Percentiles rank a stretch among this genome's conserved stretches.
phyloP scores from a whole-genome alignment of 2,329 filamentous ascomycete genomes.

The Penicillium sp. region DNA sequence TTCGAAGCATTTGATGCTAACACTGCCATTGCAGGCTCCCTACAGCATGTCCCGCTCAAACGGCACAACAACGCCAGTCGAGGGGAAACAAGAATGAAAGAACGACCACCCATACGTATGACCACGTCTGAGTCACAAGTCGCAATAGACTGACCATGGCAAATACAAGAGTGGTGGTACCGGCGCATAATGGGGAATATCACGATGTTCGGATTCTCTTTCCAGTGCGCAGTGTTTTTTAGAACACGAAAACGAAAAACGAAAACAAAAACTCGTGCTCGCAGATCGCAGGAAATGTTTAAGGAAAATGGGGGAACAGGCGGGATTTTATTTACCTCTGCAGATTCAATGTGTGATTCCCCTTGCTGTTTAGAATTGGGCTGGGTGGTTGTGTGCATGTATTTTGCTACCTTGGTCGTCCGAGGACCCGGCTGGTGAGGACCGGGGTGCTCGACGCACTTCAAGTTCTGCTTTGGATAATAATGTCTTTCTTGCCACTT shows the following conservation, averaged over 20 bases:
- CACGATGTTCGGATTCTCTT: background rate
- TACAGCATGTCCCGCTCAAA: constrained; percentile 72
- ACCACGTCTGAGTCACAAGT: background rate
- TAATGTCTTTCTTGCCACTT: background rate
- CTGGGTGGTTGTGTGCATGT: constrained; percentile 7
- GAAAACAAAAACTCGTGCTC: background rate
- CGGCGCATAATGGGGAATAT: background rate
- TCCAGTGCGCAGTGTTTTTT: background rate
- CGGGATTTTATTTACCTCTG: background rate
- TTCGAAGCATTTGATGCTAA: background rate
- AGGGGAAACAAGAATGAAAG: constrained; percentile 8
- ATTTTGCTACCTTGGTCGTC: background rate
- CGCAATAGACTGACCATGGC: background rate
- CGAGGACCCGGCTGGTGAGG: background rate
- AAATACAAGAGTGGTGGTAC: background rate
- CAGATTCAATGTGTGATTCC: constrained; percentile 8
- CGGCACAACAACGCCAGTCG: constrained; percentile 64
- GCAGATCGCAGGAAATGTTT: background rate
- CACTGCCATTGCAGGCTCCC: constrained; percentile 58
- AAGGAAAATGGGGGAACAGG: background rate
- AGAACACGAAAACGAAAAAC: background rate
- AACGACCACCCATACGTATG: background rate
- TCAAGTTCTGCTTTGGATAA: no score
- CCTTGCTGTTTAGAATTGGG: constrained; percentile 11
- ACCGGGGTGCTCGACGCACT: background rate